Evolutionary conservation across 2,329 filamentous ascomycete genomes (phyloP), one percentile per base, ranked within the genome.

Genomic region (Endocalyx cinctus): DNA sequence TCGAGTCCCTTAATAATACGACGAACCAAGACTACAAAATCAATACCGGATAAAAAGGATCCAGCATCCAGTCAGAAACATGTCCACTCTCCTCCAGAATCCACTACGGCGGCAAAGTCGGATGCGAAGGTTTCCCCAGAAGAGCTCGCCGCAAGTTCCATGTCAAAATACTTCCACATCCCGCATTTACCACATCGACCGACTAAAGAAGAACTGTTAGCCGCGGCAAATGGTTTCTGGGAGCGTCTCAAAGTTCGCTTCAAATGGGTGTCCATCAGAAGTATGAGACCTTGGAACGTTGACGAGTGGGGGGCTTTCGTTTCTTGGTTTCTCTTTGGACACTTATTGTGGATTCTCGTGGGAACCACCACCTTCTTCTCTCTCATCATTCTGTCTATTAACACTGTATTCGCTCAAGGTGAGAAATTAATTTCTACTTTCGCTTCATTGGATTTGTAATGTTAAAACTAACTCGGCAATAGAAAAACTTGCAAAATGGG

Each of bases 321-420:
- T 33, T 97, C 92, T 3, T 97, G 90, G 90, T 84, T 98, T 42
- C 74, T 97, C 42, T 72, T 96, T 34, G 92, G 90, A 0, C 92
- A 98, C 60, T 70, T 98, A 7, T 76, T 95, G 10, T 98, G 92
- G 92, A 78, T 98, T 48, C 74, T 97, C n/a, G 74, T 97, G 18
- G 92, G 92, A 34, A 98, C 92, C 1, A 98, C 92, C 0, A 97
- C 92, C 0, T 98, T 98, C 61, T 88, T 97, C 60, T 96, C 90
- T 5, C 67, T 97, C 35, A 65, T 90, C 13, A 94, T 98, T 34
- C 77, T 95, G 46, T 78, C 86, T 7, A 87, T 97, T 52, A 98
- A 98, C 59, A 97, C 90, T 0, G 88, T 97, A 19, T 85, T 97
- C 63, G 92, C 92, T 3, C 92, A 98, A 70, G 83, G 83, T 85